These are phyloP conservation scores for Elsinoe arachidis DNA, from an alignment of 2,329 filamentous ascomycete species.

Conservation along the genomic window DNA sequence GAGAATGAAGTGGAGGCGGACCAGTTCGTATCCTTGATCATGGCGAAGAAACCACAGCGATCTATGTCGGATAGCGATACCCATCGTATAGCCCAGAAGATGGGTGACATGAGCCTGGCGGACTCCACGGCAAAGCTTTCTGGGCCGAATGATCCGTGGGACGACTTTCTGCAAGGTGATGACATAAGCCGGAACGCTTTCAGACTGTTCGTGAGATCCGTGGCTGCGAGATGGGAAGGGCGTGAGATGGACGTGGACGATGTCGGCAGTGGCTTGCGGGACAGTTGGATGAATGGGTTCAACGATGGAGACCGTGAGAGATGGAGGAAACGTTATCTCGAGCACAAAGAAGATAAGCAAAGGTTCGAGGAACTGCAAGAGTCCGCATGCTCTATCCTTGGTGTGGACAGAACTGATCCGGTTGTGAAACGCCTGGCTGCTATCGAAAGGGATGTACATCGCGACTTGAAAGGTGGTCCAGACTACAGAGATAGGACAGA, in stretches of 20 bases:
- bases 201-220: neutral
- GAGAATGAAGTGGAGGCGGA: neutral
- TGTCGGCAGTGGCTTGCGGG: neutral
- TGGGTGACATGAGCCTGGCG: conserved; percentile 8
- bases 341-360: neutral
- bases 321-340: neutral
- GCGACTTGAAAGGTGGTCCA: neutral
- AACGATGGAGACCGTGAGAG: neutral
- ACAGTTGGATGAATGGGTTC: neutral
- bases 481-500: neutral
- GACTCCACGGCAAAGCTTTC: conserved; percentile 4
- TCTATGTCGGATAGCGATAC: conserved; percentile 17
- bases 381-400: neutral
- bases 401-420: neutral
- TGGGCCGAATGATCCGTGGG: neutral
- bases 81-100: neutral
- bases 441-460: conserved; percentile 4
- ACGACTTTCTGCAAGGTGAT: neutral
- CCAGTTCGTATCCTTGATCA: conserved; percentile 16
- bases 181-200: neutral
- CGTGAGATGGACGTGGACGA: neutral
- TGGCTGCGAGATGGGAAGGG: neutral
- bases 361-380: conserved; percentile 5
- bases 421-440: neutral
- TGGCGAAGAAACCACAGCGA: neutral